Evolutionary conservation across 2,329 filamentous ascomycete species (phyloP).

Genomic region (Hypoxylon sp.): DNA sequence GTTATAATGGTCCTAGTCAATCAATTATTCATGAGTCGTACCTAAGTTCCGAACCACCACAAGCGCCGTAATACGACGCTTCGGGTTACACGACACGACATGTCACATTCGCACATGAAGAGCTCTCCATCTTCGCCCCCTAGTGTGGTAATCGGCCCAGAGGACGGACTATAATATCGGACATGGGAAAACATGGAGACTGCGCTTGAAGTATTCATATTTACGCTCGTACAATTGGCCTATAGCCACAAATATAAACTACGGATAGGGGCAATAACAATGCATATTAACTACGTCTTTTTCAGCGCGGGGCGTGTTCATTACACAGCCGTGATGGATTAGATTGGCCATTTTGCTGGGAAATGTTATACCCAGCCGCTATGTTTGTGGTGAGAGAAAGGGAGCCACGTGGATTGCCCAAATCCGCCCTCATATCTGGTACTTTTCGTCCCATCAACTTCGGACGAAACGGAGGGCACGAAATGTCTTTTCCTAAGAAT

Average conservation of each 20-base stretch:
- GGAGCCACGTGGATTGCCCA: not conserved
- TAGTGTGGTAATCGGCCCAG: not conserved
- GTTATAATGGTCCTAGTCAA: not conserved
- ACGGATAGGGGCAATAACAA: not conserved
- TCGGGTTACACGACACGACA: constrained; percentile 1
- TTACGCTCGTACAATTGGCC: not conserved
- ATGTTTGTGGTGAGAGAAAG: not conserved
- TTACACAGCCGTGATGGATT: not conserved
- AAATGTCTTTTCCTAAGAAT: not conserved
- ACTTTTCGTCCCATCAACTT: not conserved
- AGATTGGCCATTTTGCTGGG: too few species aligned
- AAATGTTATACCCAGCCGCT: not conserved
- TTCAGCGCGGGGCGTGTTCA: not conserved
- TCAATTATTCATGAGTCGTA: not conserved
- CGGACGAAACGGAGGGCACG: not conserved
- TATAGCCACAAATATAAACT: not conserved
- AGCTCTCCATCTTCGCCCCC: not conserved
- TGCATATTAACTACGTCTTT: not conserved
- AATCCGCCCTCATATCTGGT: not conserved
- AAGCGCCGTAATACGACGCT: not conserved
- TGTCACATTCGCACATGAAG: not conserved
- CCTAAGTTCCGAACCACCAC: not conserved
- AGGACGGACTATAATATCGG: not conserved
- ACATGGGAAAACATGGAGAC: not conserved
- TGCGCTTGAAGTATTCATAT: not conserved